Evolutionary conservation across 306 rosid genomes (phyloP).

Genomic region (Cicer yamashitae): DNA sequence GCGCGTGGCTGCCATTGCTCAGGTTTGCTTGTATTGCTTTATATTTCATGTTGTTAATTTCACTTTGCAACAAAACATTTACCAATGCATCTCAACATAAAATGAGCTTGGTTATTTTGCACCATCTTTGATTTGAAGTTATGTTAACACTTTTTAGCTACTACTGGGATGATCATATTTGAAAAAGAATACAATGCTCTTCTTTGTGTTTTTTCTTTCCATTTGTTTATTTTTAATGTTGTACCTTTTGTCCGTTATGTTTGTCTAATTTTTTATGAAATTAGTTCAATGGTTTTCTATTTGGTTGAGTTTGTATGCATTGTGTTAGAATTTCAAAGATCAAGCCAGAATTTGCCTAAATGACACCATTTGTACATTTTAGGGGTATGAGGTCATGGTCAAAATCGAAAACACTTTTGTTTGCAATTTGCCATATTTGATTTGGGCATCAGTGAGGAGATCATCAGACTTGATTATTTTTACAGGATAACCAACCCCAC

Average conservation of each 20-base stretch:
- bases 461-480: background rate
- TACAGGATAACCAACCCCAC: background rate
- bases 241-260: background rate
- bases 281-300: background rate
- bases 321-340: conserved; percentile 35
- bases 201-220: conserved; percentile 4
- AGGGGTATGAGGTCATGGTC: conserved; percentile 1
- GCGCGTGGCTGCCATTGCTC: conserved; percentile 91
- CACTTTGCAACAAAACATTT: conserved; percentile 18
- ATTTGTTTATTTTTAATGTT: background rate
- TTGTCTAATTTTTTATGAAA: conserved; percentile 16
- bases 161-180: conserved; percentile 18
- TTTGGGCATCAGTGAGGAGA: conserved; percentile 5
- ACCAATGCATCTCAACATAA: conserved; percentile 26
- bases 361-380: conserved; percentile 22
- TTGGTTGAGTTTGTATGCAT: conserved; percentile 14
- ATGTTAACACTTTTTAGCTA: conserved; percentile 27
- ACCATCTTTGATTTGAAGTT: conserved; percentile 12
- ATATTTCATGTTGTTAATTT: conserved; percentile 32
- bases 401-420: background rate
- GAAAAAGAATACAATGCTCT: conserved; percentile 16
- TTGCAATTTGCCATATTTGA: background rate
- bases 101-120: conserved; percentile 19
- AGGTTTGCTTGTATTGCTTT: conserved; percentile 64
- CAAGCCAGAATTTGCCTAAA: conserved; percentile 12